A percentile compares a stretch with the other conserved stretches of the same genome.
These are phyloP conservation scores for Starmera quercuum DNA, from an alignment of 805 yeast species.

Conservation along the genomic window DNA sequence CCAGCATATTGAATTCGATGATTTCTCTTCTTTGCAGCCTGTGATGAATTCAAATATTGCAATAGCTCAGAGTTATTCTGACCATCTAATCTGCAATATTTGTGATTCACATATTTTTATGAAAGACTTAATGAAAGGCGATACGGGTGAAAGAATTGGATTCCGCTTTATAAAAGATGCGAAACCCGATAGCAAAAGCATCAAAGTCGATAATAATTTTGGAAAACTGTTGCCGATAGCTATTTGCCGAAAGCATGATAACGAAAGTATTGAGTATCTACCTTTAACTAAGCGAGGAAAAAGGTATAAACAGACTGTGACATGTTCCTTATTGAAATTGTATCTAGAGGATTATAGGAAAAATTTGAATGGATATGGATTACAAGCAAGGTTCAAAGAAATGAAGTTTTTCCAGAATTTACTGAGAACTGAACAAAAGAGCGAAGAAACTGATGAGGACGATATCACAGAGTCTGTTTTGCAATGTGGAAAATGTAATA, in stretches of 20 bases:
- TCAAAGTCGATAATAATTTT: conserved; percentile 12
- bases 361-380: neutral
- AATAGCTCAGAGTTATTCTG: conserved; percentile 24
- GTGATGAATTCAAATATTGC: conserved; percentile 28
- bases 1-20: conserved; percentile 36
- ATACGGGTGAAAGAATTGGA: conserved; percentile 39
- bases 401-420: neutral
- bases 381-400: neutral
- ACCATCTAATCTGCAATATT: conserved; percentile 43
- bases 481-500: conserved; percentile 1
- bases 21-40: conserved; percentile 37
- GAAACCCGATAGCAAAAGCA: conserved; percentile 15
- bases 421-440: neutral
- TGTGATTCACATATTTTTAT: conserved; percentile 50
- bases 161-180: conserved; percentile 26
- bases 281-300: conserved; percentile 19
- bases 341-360: conserved; percentile 11
- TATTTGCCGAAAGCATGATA: conserved; percentile 33
- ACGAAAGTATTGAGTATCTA: conserved; percentile 11
- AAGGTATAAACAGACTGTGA: conserved; percentile 7
- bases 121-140: conserved; percentile 38
- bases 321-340: conserved; percentile 9
- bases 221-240: conserved; percentile 40
- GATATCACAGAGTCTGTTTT: neutral
- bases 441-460: neutral